A percentile compares a stretch with the other conserved stretches of the same genome.
Evolutionary conservation across 192 early-diverging fungal genomes (phyloP).

Genomic region (Tieghemiomyces parasiticus): DNA sequence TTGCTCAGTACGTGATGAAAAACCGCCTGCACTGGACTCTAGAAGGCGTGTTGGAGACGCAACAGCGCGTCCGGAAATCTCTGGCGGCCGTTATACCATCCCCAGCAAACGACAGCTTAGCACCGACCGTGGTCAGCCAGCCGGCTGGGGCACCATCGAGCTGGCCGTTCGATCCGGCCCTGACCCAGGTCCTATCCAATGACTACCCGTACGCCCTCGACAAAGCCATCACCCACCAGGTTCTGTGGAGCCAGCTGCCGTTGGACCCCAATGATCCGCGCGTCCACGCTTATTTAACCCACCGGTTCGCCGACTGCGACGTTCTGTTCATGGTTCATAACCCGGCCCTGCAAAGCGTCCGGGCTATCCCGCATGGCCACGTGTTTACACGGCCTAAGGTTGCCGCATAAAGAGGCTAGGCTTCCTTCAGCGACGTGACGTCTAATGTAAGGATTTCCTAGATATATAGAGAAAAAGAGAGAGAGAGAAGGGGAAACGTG

Average conservation of each 20-base stretch:
- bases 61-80: no score
- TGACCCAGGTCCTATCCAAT: constrained; percentile 2
- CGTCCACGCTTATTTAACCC: neutral
- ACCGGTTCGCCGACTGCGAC: neutral
- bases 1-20: neutral
- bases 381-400: constrained; percentile 3
- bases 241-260: constrained; percentile 5
- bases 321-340: constrained; percentile 7
- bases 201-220: constrained; percentile 8
- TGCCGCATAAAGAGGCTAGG: no score
- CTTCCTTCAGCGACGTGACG: no score
- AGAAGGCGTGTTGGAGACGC: neutral
- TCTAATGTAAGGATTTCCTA: no score
- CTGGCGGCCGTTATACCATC: no score
- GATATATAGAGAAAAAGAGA: no score
- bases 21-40: neutral
- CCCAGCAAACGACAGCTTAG: no score
- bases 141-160: no score
- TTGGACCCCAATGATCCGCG: neutral
- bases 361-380: constrained; percentile 6
- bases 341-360: constrained; percentile 7
- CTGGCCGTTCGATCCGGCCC: neutral
- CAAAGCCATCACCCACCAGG: neutral
- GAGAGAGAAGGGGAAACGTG: no score
- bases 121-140: no score